Evolutionary conservation across 371 early-diverging fungal species (phyloP), one percentile per base, ranked within the genome.

Genomic region (Polyrhizophydium stewartii): DNA sequence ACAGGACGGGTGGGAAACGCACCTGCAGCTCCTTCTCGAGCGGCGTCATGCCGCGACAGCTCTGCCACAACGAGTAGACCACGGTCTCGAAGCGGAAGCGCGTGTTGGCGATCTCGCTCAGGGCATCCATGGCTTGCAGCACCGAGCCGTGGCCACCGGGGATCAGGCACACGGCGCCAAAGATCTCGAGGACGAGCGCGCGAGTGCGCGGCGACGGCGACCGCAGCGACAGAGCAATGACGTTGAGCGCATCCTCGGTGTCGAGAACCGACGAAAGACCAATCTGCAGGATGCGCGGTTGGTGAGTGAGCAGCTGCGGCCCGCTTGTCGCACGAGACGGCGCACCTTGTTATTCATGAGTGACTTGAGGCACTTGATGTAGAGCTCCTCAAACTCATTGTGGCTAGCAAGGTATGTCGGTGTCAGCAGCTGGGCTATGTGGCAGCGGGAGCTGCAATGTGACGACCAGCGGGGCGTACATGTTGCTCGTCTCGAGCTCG

Each of bases 161-260:
- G 32, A 82, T 76, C 55, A 80, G 58, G 62, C 82, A 82, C 5
- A 82, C 80, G 1, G 78, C 82, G 28, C 75, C 79, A 46, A 82
- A 69, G n/a, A 82, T 78, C 43, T 82, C 82, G 13, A 79, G 57
- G 2, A 75, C 80, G 16, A 77, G 63, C 10, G 74, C 58, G 5
- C 72, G 64, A 22, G 78, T 80, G 16, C 76, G 60, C 7, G 64
- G 50, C 10, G 74, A 72, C 16, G 78, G 69, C 1, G 77, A 75
- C 24, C 78, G 72, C 13, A 82, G 65, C 1, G 74, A 78, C 19
- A 80, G 60, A 5, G 80, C 74, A 43, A 82, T 78, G 30, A 73
- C 66, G 57, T 68, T 60, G 25, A 81, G 62, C 7, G 76, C 56
- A 24, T 65, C 75, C 6, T 67, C 68, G 27, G 64, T 57, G 28